Evolutionary conservation across 345 rosid species (phyloP), one percentile per base, ranked within the genome.

Genomic region (Melaleuca alternifolia): DNA sequence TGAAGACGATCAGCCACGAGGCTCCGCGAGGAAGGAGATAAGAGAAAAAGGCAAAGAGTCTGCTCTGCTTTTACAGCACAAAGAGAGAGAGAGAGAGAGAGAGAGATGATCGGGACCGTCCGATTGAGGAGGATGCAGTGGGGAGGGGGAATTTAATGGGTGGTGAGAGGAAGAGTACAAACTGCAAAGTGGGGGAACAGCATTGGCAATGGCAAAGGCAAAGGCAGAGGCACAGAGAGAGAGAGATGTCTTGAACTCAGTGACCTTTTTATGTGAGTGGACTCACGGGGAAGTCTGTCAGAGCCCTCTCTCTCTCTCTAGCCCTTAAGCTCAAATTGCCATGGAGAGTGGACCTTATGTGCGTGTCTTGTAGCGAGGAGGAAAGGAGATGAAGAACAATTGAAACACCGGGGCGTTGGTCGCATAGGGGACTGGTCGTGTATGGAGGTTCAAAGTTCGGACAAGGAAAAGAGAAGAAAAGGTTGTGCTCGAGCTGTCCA

Each of bases 91-190:
- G 56, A 51, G 54, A 26, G 65, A 57, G 33, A 28, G 75, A 14
- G 8, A 33, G 9, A 28, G 41, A 21, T 26, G 84, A 86, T 86
- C 89, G 85, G 84, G 87, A 62, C 89, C 90, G 88, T 86, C 65
- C 48, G 79, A 71, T 20, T 10, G 79, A 71, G 8, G 12, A 41
- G 48, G 48, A 71, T 9, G 48, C 24, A 71, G 79, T 18, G 79
- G 79, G 77, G 48, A 71, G 79, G 23, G 79, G 18, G 84, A 83
- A 75, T 85, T 84, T 46, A 86, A 59, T 84, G 65, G 61, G 23
- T 83, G 81, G 54, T 59, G 86, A 83, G 84, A 86, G 46, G 37
- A 71, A 37, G 13, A 21, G 79, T 18, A 37, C 79, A 71, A 71
- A 9, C 79, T 2, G 18, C 79, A 8, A 18, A 71, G 48, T 71